These are phyloP conservation scores for Multifurca ochricompacta DNA, from an alignment of 768 basidiomycete genomes.

Conservation along the genomic window DNA sequence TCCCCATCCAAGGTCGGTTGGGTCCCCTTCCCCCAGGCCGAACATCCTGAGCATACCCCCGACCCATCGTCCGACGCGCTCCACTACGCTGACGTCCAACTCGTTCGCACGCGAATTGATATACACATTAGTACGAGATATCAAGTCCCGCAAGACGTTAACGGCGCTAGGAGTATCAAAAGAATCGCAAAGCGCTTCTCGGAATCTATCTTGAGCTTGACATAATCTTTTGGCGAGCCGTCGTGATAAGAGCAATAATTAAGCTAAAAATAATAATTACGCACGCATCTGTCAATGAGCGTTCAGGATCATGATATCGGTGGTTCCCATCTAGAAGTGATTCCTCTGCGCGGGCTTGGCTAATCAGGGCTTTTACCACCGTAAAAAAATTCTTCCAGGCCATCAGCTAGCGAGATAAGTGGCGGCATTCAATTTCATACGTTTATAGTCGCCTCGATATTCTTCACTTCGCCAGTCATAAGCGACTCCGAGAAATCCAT, in stretches of 20 bases:
- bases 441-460: constrained; percentile 76
- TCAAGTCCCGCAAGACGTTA: constrained; percentile 65
- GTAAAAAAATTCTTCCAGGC: constrained; percentile 83
- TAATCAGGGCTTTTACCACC: constrained; percentile 71
- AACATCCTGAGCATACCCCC: constrained; percentile 71
- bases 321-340: constrained; percentile 52
- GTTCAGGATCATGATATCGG: constrained; percentile 60
- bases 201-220: constrained; percentile 69
- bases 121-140: constrained; percentile 84
- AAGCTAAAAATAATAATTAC: constrained; percentile 15
- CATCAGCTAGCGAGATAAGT: neutral
- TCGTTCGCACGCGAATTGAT: constrained; percentile 57
- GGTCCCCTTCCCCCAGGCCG: constrained; percentile 67
- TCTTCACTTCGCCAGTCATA: constrained; percentile 84
- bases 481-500: constrained; percentile 90
- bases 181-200: constrained; percentile 86
- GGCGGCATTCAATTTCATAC: constrained; percentile 37
- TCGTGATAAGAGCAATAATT: constrained; percentile 4
- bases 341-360: constrained; percentile 43
- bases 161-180: constrained; percentile 92
- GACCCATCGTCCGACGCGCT: constrained; percentile 59
- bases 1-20: constrained; percentile 79
- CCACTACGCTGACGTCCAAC: constrained; percentile 55
- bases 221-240: constrained; percentile 46
- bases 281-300: constrained; percentile 58